These are phyloP conservation scores for Ophiostoma novo-ulmi DNA, from an alignment of 2,329 filamentous ascomycete species.

Conservation along the genomic window DNA sequence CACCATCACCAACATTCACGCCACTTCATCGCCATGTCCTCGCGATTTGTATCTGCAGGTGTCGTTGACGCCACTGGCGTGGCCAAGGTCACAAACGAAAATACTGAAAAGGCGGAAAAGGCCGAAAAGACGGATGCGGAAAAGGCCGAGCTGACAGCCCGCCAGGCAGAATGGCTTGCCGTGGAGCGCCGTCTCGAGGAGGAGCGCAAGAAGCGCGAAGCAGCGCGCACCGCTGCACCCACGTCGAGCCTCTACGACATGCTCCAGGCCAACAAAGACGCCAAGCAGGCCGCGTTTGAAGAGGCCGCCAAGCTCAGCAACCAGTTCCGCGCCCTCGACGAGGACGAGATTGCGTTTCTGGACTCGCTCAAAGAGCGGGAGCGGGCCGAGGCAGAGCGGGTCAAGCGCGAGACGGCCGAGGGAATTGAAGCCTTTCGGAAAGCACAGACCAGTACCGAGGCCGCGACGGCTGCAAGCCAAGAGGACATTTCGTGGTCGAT, in stretches of 20 bases:
- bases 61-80: constrained; percentile 42
- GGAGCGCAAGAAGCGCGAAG: constrained; percentile 50
- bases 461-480: constrained; percentile 21
- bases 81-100: neutral
- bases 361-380: constrained; percentile 51
- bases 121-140: neutral
- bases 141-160: constrained; percentile 17
- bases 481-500: constrained; percentile 18
- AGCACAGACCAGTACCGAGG: constrained; percentile 21
- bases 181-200: constrained; percentile 62
- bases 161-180: constrained; percentile 53
- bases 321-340: constrained; percentile 71
- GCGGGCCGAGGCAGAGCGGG: constrained; percentile 50
- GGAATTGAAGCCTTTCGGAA: constrained; percentile 52
- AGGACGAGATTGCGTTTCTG: constrained; percentile 73
- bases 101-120: neutral
- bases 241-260: constrained; percentile 62
- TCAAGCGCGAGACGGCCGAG: constrained; percentile 52
- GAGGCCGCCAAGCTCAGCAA: constrained; percentile 66
- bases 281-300: constrained; percentile 78
- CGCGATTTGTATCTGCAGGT: constrained; percentile 53
- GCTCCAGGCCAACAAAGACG: constrained; percentile 77
- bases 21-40: constrained; percentile 39
- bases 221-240: constrained; percentile 39
- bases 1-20: neutral